Base-by-base conservation (phyloP, 306 rosid species). In the Vigna reflexopilosa region DNA sequence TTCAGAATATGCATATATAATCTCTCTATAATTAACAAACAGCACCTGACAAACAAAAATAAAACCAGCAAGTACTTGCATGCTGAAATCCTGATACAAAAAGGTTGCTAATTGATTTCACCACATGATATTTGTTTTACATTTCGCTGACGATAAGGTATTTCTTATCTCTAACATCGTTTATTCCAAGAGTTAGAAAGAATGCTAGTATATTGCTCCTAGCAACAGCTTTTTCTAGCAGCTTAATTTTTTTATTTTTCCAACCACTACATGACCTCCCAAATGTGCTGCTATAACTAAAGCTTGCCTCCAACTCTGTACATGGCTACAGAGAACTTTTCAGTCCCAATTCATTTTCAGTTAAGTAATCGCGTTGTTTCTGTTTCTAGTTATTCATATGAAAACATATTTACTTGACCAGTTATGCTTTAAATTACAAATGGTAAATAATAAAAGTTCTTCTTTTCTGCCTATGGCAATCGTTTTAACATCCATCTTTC, bases 241-340 rank as follows among this genome's bases (percentile, higher is more conserved):
- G 74, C 64, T 73, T 74, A 38, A 17, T 3, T 50, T 16, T 50
- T 58, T 13, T 76, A 59, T 38, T 28, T 67, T 69, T 42, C 17
- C 16, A 50, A 44, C 72, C 58, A 51, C 12, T 44, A 48, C 36
- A 48, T 20, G 47, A 59, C 56, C 47, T 56, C 4, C 54, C 70
- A 48, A 44, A 24, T 10, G 5, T 17, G 67, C 30, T 44, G 2
- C 76, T 34, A 28, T 42, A 58, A 50, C 57, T 32, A 57, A 20
- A 73, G 14, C 26, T 49, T 32, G 19, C 34, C n/a, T 13, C 16
- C 30, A 56, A 61, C 49, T 76, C 66, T 75, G 20, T 19, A 17
- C 16, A 4, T 32, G 38, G 7, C 22, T 36, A 62, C 10, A 47
- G 24, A 13, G 57, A 22, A 68, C 15, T 44, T 34, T 19, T 52